Percentiles rank a stretch among this genome's conserved stretches.
Conservation (phyloP, 306 rosid species). For the Mucuna pruriens region DNA sequence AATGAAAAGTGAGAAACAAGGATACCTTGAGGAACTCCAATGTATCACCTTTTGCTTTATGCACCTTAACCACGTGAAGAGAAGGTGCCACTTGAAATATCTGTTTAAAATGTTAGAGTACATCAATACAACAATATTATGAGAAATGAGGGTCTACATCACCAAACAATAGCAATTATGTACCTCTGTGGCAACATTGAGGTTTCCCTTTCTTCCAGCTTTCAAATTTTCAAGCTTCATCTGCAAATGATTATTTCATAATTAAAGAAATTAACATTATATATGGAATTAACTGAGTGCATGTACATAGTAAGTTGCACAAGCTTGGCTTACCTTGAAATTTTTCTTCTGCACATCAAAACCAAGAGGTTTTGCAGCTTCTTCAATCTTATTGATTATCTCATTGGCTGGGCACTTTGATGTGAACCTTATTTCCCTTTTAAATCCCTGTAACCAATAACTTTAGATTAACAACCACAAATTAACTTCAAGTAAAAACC, state of each 20-base stretch:
- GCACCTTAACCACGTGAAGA: conserved; percentile 87
- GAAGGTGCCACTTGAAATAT: conserved; percentile 92
- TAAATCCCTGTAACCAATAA: conserved; percentile 58
- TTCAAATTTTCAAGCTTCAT: conserved; percentile 82
- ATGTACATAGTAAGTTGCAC: conserved; percentile 7
- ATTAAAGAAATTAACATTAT: neutral
- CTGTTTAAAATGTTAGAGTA: conserved; percentile 41
- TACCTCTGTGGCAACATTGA: conserved; percentile 85
- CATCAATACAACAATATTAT: neutral
- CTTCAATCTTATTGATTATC: conserved; percentile 79
- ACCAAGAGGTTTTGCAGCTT: conserved; percentile 92
- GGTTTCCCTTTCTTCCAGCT: conserved; percentile 94
- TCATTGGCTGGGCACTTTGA: conserved; percentile 79
- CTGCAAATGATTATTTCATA: conserved; percentile 41
- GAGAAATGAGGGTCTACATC: neutral
- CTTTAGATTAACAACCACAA: neutral
- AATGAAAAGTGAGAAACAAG: neutral
- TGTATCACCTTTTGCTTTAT: conserved; percentile 91
- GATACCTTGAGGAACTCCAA: conserved; percentile 87
- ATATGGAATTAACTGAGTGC: neutral
- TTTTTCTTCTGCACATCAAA: conserved; percentile 85
- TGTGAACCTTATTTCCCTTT: conserved; percentile 87
- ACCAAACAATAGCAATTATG: neutral
- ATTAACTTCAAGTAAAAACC: neutral
- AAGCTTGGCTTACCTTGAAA: conserved; percentile 67